These are phyloP conservation scores for Phytophthora vignae DNA, from an alignment of 352 stramenopile species.

Conservation along the genomic window DNA sequence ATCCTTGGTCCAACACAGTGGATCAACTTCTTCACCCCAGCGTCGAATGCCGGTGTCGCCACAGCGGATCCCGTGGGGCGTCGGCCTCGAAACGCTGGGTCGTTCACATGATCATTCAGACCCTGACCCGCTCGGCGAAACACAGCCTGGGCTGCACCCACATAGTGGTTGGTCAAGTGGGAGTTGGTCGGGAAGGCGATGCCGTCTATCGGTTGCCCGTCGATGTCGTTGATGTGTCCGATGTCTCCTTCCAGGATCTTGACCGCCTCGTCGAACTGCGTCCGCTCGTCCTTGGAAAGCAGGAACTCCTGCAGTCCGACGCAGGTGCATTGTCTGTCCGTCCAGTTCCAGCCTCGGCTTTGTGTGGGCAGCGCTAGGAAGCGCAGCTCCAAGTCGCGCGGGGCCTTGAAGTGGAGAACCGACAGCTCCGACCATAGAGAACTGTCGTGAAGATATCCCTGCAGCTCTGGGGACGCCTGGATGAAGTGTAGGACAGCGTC, in stretches of 20 bases:
- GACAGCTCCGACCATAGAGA: slow-evolving; percentile 51
- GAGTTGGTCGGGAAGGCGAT: slow-evolving; percentile 63
- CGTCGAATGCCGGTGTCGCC: slow-evolving; percentile 59
- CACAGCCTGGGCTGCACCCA: slow-evolving; percentile 49
- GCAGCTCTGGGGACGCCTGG: slow-evolving; percentile 10
- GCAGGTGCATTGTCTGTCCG: slow-evolving; percentile 30
- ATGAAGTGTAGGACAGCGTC: slow-evolving; percentile 19
- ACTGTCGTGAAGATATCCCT: slow-evolving; percentile 35
- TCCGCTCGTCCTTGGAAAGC: slow-evolving; percentile 36
- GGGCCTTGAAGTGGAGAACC: slow-evolving; percentile 31
- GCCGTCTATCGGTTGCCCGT: slow-evolving; percentile 42
- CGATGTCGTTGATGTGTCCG: slow-evolving; percentile 40
- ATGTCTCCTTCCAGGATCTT: slow-evolving; percentile 49
- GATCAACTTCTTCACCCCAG: slow-evolving; percentile 50
- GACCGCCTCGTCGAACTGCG: slow-evolving; percentile 37
- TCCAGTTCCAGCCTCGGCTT: slow-evolving; percentile 41
- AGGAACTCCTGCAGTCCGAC: slow-evolving; percentile 50
- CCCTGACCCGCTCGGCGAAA: slow-evolving; percentile 53
- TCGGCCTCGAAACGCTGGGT: slow-evolving; percentile 36
- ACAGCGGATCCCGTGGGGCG: slow-evolving; percentile 46
- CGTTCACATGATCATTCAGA: slow-evolving; percentile 44
- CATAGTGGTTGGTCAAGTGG: slow-evolving; percentile 47
- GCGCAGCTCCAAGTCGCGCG: slow-evolving; percentile 27
- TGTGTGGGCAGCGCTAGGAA: slow-evolving; percentile 30
- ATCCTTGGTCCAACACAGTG: slow-evolving; percentile 66